These are phyloP conservation scores for Fusarium algeriense DNA, from an alignment of 2,329 filamentous ascomycete genomes.

Conservation along the genomic window DNA sequence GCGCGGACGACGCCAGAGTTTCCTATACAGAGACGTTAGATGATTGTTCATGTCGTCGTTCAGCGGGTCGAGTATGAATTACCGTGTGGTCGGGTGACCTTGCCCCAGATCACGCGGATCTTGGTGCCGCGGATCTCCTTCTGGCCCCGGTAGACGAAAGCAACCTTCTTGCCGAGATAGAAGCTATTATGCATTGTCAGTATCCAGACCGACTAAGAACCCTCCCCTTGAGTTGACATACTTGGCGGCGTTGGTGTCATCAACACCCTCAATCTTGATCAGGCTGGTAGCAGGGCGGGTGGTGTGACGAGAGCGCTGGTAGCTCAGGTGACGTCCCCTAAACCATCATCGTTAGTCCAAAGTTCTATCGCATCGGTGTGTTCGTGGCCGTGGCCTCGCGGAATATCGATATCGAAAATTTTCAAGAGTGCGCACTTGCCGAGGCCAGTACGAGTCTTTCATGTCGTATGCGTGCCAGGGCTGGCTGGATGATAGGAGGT, in stretches of 20 bases:
- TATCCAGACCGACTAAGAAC: conserved; percentile 19
- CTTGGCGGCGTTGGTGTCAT: conserved; percentile 88
- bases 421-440: conserved; percentile 34
- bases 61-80: conserved; percentile 54
- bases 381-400: conserved; percentile 43
- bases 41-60: neutral
- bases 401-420: conserved; percentile 41
- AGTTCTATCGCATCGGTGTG: conserved; percentile 38
- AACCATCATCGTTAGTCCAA: conserved; percentile 49
- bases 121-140: conserved; percentile 97
- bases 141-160: conserved; percentile 97
- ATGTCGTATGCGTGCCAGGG: conserved; percentile 34
- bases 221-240: conserved; percentile 61
- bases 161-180: conserved; percentile 99
- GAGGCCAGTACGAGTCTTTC: conserved; percentile 18
- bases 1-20: conserved; percentile 98
- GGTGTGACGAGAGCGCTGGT: conserved; percentile 94
- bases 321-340: conserved; percentile 98
- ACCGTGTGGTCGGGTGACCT: conserved; percentile 96
- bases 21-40: conserved; percentile 64
- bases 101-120: conserved; percentile 99
- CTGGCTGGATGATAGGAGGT: conserved; percentile 1
- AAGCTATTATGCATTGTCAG: conserved; percentile 67
- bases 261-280: conserved; percentile 99
- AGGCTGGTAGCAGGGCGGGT: conserved; percentile 91